Evolutionary conservation across 139 green algal species (phyloP), one percentile per base, ranked within the genome.

Genomic region (Nannochloris sp.): DNA sequence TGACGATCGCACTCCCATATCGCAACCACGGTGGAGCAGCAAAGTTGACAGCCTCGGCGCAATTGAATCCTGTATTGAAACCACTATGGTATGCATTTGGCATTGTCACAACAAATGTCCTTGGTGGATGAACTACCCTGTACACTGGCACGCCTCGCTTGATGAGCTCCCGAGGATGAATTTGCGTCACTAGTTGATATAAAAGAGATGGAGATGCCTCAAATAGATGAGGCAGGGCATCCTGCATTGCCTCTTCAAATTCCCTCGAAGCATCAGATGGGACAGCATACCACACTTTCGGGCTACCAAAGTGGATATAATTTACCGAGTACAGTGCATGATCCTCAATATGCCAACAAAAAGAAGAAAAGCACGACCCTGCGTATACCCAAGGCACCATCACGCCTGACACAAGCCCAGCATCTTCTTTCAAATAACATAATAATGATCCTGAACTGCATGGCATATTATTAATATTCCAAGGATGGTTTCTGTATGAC

Each of bases 31-130:
- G 81, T 0, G 79, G 62, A 2, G 90, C 83, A 5, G 81, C 91
- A 69, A 97, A 95, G 70, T 96, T 95, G 27, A 96, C 88, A 2
- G 88, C 86, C 75, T 77, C 70, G 18, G 70, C 70, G 57, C 59
- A 57, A 67, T 91, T 90, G 67, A 87, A 87, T 19, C 89, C 90
- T 37, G 68, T 79, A 75, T 92, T 87, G 74, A 97, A 94, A 51
- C 87, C 85, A 4, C 72, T 73, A 68, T 96, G 89, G 78, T 92
- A 95, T 11, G 82, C 75, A 54, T 85, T 73, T 3, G 91, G 90
- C 75, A 96, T 95, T 34, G 89, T 95, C 44, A 97, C 58, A 5
- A 96, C 79, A 66, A 95, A 97, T 63, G 81, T 82, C 31, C 89
- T 87, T 4, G 81, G 53, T 31, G 88, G 57, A 15, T 93, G 86